These are phyloP conservation scores for Rhodomyrtus tomentosa DNA, from an alignment of 345 rosid species.

Conservation along the genomic window DNA sequence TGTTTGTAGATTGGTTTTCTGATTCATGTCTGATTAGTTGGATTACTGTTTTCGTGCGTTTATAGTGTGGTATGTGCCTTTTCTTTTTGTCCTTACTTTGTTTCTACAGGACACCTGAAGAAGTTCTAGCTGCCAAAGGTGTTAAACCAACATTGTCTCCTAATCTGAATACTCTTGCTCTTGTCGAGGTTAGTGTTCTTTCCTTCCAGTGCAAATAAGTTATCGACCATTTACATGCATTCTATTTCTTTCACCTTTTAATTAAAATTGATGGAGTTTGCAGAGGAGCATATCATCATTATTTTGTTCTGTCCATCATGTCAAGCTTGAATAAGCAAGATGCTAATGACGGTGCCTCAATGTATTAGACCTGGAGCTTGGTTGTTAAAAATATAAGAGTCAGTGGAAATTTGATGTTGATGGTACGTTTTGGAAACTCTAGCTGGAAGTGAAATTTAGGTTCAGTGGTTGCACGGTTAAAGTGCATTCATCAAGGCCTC, in stretches of 20 bases:
- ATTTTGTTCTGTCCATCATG: not conserved
- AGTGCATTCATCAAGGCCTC: not conserved
- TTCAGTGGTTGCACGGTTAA: not conserved
- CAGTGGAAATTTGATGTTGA: not conserved
- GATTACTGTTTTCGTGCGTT: not conserved
- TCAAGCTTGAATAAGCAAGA: not conserved
- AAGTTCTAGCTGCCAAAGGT: conserved; percentile 94
- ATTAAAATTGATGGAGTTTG: not conserved
- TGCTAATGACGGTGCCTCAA: not conserved
- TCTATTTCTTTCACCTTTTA: not conserved
- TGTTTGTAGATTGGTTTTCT: not conserved
- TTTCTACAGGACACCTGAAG: conserved; percentile 70
- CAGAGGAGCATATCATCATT: not conserved
- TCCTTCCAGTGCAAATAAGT: not conserved
- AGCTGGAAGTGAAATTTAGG: not conserved
- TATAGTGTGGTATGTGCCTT: not conserved
- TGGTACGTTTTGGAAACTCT: not conserved
- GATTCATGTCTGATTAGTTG: not conserved
- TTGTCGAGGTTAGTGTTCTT: conserved; percentile 56
- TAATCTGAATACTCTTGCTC: conserved; percentile 77
- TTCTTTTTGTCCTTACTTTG: not conserved
- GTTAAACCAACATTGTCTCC: conserved; percentile 93
- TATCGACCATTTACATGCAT: not conserved
- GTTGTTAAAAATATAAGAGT: not conserved
- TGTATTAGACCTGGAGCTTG: not conserved